phyloP scores from a whole-genome alignment of 1,284 basidiomycete species.

The Cryptococcus sp. region DNA sequence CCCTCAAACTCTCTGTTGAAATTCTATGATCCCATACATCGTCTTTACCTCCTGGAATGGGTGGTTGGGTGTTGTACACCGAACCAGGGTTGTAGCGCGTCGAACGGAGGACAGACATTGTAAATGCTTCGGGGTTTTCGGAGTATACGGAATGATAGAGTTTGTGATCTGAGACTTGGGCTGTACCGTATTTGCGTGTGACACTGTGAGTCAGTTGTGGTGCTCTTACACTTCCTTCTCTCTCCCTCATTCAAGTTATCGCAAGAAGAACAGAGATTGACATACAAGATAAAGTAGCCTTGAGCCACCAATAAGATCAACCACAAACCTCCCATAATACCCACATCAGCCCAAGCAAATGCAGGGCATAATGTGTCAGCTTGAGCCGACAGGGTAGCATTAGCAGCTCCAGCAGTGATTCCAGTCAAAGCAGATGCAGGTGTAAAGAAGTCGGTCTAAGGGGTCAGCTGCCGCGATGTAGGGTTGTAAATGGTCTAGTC shows the following conservation, averaged over 20 bases:
- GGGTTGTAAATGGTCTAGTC: too few species aligned
- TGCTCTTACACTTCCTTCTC: background rate
- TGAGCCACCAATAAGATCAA: conserved; percentile 68
- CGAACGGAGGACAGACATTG: conserved; percentile 57
- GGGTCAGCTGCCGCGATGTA: too few species aligned
- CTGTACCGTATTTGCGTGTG: conserved; percentile 65
- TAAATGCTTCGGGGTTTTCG: conserved; percentile 54
- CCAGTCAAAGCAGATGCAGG: conserved; percentile 33
- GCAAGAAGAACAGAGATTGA: conserved; percentile 1
- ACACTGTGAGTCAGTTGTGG: conserved; percentile 51
- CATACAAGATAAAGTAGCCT: conserved; percentile 51
- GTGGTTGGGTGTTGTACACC: conserved; percentile 23
- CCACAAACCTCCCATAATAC: conserved; percentile 83
- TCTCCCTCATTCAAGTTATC: too few species aligned
- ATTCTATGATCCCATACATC: conserved; percentile 70
- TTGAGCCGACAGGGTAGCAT: conserved; percentile 46
- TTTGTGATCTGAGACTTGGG: conserved; percentile 72
- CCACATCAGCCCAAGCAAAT: conserved; percentile 86
- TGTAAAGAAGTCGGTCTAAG: conserved; percentile 8
- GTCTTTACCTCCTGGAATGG: conserved; percentile 30
- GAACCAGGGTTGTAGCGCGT: conserved; percentile 59
- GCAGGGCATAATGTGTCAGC: conserved; percentile 71
- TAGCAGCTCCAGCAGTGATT: conserved; percentile 30
- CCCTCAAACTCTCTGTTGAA: conserved; percentile 51
- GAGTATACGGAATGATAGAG: conserved; percentile 70